phyloP scores from a whole-genome alignment of 371 early-diverging fungal species.

The Mortierella sp. region DNA sequence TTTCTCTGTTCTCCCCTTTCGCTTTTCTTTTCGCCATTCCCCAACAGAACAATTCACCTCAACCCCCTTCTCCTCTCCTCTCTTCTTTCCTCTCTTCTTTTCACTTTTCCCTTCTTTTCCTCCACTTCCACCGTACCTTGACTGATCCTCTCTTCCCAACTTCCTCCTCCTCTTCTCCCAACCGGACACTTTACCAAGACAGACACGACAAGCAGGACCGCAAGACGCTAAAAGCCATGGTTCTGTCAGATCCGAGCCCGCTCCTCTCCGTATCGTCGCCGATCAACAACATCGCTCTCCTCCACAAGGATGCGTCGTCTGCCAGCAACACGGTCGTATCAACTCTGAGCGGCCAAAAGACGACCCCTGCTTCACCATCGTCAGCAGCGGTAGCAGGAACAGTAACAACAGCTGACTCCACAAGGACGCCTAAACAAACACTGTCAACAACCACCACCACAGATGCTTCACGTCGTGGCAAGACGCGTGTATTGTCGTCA shows the following conservation, averaged over 20 bases:
- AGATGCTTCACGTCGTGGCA: background rate
- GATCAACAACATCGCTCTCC: slow-evolving; percentile 26
- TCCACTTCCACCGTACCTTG: background rate
- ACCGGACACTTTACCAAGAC: background rate
- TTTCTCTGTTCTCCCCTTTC: background rate
- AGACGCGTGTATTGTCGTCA: background rate
- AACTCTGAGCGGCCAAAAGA: slow-evolving; percentile 2
- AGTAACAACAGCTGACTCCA: background rate
- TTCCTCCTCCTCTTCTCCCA: background rate
- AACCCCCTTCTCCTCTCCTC: background rate
- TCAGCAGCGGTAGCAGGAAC: slow-evolving; percentile 5
- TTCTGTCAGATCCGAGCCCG: slow-evolving; percentile 38
- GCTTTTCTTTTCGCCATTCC: background rate
- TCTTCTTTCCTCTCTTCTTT: background rate
- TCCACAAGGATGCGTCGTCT: slow-evolving; percentile 25
- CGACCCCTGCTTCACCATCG: background rate
- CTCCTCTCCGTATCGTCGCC: slow-evolving; percentile 38
- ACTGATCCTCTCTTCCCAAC: background rate
- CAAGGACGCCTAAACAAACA: slow-evolving; percentile 1
- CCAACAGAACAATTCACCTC: background rate
- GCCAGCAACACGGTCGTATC: background rate
- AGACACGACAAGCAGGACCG: background rate
- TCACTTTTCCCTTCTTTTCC: background rate
- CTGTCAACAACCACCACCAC: background rate
- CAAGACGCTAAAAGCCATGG: slow-evolving; percentile 15